Base-by-base conservation (phyloP, 169 alveolate genomes). In the Plasmodium malariae region DNA sequence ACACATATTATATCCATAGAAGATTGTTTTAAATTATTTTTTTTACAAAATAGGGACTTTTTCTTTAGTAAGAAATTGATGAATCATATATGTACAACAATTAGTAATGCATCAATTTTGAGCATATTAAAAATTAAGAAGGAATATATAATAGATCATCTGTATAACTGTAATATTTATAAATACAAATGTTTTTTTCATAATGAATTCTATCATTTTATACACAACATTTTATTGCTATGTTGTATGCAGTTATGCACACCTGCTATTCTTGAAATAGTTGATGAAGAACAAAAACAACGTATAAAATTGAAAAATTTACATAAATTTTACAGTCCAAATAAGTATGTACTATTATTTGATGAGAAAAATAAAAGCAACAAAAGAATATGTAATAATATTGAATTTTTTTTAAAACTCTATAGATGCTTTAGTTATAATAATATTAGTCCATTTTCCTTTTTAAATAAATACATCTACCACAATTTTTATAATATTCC, bases 141-240 rank as follows among this genome's bases (percentile, higher is more conserved):
- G 26, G 85, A 86, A 49, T 43, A 24, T 72, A 55, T 86, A 19
- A 40, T 86, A 63, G 51, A 68, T 34, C 73, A 86, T 62, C 28
- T 86, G n/a, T 86, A 59, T 62, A 73, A 68, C 9, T 86, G 92
- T 37, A 70, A 86, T 73, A 68, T 86, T 43, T 69, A 55, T 40
- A 86, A 86, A 62, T 70, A 86, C 36, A 86, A 86, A 71, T 86
- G 28, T 26, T 24, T 36, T 45, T 86, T 86, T 26, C 86, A 36
- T 21, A 57, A 37, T 12, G 76, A 59, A 21, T 86, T 69, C 51
- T 86, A 57, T 26, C 14, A 54, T 43, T 86, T 86, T 68, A 54
- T 70, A 21, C 80, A 86, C 26, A 86, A 86, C 69, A 57, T 62
- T 40, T 28, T 86, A 34, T 54, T 86, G 17, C 28, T 86, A 40